Evolutionary conservation across 2,329 filamentous ascomycete species (phyloP).

Genomic region (Nothophaeocryptopus gaeumannii): DNA sequence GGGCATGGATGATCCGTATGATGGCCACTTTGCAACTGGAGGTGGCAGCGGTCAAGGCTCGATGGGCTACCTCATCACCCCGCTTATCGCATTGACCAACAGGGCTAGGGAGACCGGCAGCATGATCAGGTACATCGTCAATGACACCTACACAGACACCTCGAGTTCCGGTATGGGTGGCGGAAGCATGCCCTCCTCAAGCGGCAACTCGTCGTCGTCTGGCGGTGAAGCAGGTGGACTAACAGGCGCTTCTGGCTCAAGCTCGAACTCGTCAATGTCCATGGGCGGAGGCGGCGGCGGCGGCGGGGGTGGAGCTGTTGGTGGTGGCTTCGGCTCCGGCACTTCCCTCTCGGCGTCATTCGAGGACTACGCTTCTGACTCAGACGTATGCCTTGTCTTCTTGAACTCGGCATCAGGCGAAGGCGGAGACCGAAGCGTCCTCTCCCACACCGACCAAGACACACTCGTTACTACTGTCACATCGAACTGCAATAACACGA

Average conservation of each 20-base stretch:
- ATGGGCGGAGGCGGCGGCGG: constrained; percentile 5
- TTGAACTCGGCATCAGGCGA: constrained; percentile 32
- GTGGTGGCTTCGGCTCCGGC: constrained; percentile 9
- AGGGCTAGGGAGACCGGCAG: constrained; percentile 15
- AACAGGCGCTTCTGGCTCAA: constrained; percentile 4
- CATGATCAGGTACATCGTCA: constrained; percentile 38
- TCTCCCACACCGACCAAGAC: constrained; percentile 27
- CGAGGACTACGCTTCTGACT: constrained; percentile 16
- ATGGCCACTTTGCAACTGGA: constrained; percentile 19
- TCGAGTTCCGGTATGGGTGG: constrained; percentile 5
- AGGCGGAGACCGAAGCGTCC: constrained; percentile 27
- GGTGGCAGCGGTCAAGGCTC: constrained; percentile 18
- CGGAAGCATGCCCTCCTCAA: constrained; percentile 10
- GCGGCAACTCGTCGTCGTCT: constrained; percentile 9
- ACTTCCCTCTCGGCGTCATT: constrained; percentile 12
- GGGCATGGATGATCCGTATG: constrained; percentile 16
- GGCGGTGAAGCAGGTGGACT: neutral
- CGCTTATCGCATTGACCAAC: constrained; percentile 10
- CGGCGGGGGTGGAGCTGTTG: constrained; percentile 2
- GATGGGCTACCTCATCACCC: constrained; percentile 13
- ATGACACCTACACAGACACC: constrained; percentile 30
- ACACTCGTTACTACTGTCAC: constrained; percentile 30
- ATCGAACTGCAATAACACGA: constrained; percentile 36
- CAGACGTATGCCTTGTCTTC: constrained; percentile 34
- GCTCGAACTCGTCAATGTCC: constrained; percentile 12